Percentiles rank a stretch among this genome's conserved stretches.
Conservation (phyloP, 495 filamentous ascomycete genomes). For the Penicillium parvum region DNA sequence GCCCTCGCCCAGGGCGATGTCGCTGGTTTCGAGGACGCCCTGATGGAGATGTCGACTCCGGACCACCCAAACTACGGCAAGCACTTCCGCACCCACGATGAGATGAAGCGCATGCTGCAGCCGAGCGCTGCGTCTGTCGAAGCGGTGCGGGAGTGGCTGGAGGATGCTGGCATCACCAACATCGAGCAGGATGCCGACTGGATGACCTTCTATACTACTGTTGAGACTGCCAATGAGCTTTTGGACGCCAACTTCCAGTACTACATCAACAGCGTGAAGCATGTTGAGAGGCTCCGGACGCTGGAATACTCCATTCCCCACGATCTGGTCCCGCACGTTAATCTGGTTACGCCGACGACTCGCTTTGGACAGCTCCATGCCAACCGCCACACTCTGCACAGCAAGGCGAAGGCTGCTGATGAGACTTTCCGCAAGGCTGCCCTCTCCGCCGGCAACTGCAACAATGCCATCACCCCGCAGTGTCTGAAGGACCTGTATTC, state of each 20-base stretch:
- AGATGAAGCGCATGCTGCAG: slow-evolving; percentile 49
- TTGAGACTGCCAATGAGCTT: slow-evolving; percentile 50
- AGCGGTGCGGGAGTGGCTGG: slow-evolving; percentile 48
- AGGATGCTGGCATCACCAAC: slow-evolving; percentile 40
- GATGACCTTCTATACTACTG: slow-evolving; percentile 54
- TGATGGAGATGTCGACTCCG: slow-evolving; percentile 59
- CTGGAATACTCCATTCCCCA: slow-evolving; percentile 57
- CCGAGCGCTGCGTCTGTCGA: slow-evolving; percentile 41
- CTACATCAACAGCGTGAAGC: slow-evolving; percentile 40
- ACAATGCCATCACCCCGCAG: slow-evolving; percentile 50
- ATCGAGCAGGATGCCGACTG: slow-evolving; percentile 56
- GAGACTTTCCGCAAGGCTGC: slow-evolving; percentile 18
- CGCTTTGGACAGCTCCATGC: slow-evolving; percentile 48
- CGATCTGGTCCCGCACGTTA: slow-evolving; percentile 41
- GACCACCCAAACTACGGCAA: slow-evolving; percentile 54
- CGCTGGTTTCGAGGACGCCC: slow-evolving; percentile 54
- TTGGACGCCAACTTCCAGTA: slow-evolving; percentile 54
- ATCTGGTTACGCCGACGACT: slow-evolving; percentile 54
- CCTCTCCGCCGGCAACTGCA: slow-evolving; percentile 30
- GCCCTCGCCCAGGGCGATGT: slow-evolving; percentile 55
- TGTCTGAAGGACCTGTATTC: slow-evolving; percentile 61
- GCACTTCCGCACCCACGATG: slow-evolving; percentile 52
- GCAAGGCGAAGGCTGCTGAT: slow-evolving; percentile 22
- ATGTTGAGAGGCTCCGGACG: slow-evolving; percentile 51
- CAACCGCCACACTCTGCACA: slow-evolving; percentile 31